Conservation (phyloP, 2,329 filamentous ascomycete genomes). For the Aspergillus glaucus region DNA sequence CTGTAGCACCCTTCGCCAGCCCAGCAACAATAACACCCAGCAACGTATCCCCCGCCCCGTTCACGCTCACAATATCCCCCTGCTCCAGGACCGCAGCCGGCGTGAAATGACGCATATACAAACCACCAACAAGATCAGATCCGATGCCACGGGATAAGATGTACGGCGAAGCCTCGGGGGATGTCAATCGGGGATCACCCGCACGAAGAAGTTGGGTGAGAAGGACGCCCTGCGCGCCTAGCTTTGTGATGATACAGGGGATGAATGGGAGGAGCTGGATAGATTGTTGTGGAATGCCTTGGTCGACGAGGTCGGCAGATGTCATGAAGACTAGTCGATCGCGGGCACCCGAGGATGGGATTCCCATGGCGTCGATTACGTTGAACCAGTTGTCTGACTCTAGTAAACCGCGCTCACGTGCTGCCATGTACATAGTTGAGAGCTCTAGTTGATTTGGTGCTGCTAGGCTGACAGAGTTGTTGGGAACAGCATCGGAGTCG, state of each 20-base stretch:
- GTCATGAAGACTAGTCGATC: slow-evolving; percentile 67
- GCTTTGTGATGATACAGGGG: slow-evolving; percentile 75
- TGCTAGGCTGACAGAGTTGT: slow-evolving; percentile 61
- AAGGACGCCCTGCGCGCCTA: slow-evolving; percentile 69
- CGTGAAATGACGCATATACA: slow-evolving; percentile 76
- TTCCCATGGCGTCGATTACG: slow-evolving; percentile 71
- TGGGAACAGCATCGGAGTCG: slow-evolving; percentile 48
- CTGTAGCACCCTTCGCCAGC: slow-evolving; percentile 51
- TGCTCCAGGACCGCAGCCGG: slow-evolving; percentile 55
- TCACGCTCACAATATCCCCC: slow-evolving; percentile 74
- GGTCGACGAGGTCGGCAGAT: slow-evolving; percentile 61
- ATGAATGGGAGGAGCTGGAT: slow-evolving; percentile 85
- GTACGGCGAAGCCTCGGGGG: slow-evolving; percentile 58
- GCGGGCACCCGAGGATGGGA: slow-evolving; percentile 59
- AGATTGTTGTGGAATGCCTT: slow-evolving; percentile 74
- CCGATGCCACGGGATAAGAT: slow-evolving; percentile 61
- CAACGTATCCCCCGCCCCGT: slow-evolving; percentile 91
- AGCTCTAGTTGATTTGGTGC: slow-evolving; percentile 83
- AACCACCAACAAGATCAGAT: slow-evolving; percentile 60
- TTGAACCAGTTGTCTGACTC: slow-evolving; percentile 69
- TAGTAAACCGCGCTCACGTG: slow-evolving; percentile 61
- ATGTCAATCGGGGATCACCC: slow-evolving; percentile 61
- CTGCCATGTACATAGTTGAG: slow-evolving; percentile 67
- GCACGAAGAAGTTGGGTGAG: slow-evolving; percentile 63
- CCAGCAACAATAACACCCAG: slow-evolving; percentile 78